Conservation (phyloP, 495 filamentous ascomycete species). For the Penicillium malachiteum region DNA sequence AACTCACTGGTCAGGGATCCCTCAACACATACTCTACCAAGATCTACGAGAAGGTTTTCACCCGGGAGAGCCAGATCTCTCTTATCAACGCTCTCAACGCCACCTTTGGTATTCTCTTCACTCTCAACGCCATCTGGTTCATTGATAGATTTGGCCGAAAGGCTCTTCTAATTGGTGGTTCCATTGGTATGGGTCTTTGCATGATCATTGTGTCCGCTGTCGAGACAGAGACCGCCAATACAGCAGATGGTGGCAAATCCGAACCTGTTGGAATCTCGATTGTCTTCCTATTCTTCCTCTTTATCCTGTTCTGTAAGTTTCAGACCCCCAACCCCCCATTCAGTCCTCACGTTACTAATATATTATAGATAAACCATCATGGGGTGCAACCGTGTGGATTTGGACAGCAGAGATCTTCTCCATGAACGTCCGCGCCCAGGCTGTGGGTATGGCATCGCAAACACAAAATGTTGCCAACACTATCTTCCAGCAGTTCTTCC, state of each 20-base stretch:
- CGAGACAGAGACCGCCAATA: constrained; percentile 58
- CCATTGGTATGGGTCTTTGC: constrained; percentile 67
- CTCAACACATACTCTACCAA: constrained; percentile 63
- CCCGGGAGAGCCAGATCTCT: constrained; percentile 50
- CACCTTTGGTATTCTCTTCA: constrained; percentile 66
- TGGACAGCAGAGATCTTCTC: constrained; percentile 65
- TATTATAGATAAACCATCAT: constrained; percentile 58
- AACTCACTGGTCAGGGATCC: constrained; percentile 60
- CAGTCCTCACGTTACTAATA: constrained; percentile 13
- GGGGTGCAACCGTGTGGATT: constrained; percentile 67
- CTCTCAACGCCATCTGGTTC: constrained; percentile 68
- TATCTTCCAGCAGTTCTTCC: constrained; percentile 68
- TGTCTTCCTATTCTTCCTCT: constrained; percentile 61
- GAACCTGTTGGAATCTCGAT: constrained; percentile 61
- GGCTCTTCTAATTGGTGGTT: constrained; percentile 64
- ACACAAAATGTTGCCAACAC: constrained; percentile 65
- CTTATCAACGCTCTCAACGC: constrained; percentile 69
- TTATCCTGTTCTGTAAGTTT: constrained; percentile 62
- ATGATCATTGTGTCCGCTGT: constrained; percentile 66
- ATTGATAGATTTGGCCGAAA: constrained; percentile 70
- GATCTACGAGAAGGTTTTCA: constrained; percentile 65
- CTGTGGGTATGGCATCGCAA: constrained; percentile 67
- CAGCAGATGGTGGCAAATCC: constrained; percentile 46
- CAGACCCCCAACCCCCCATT: not conserved
- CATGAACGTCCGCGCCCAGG: constrained; percentile 66